Evolutionary conservation across 257 asterid genomes (phyloP), one percentile per base, ranked within the genome.

Genomic region (Solanum infundibuliforme): DNA sequence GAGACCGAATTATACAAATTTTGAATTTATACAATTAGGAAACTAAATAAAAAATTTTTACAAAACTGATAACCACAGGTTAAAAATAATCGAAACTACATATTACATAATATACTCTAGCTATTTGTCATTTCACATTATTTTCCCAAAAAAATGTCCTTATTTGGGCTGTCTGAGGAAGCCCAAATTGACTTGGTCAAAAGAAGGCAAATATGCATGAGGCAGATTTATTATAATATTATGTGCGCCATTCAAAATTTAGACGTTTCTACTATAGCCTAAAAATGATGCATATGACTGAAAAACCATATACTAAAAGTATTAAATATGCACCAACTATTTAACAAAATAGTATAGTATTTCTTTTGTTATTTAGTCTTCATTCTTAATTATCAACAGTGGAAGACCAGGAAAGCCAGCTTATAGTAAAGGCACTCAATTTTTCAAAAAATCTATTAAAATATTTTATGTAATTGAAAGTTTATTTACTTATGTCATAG

Each of bases 191-290:
- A 81, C 85, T 27, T 81, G n/a, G 20, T 81, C 85, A 81, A 48
- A 18, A 29, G 69, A 81, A 81, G 39, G 12, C 85, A 46, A 81
- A 29, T 43, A 27, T 16, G 85, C 65, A 43, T 2, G 65, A 41
- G 36, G 62, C 9, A 4, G n/a, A 25, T 39, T 76, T 38, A 41
- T 71, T 4, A 69, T 16, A 69, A 69, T 16, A 69, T 76, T 25
- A 13, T 25, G 65, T 79, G 84, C 65, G 27, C 29, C 69, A 48
- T 82, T 81, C 43, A 82, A 82, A 82, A 82, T 82, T 48, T 29
- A 29, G 85, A 81, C 29, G 12, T 46, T 43, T 79, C 65, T 25
- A 10, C 60, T 25, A 43, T 43, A 79, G 38, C 14, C 65, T 4
- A 43, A 77, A 38, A 43, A 79, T 77, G 18, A 12, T n/a, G 13